Base-by-base conservation (phyloP, 108 stramenopile genomes). In the Skeletonema costatum region DNA sequence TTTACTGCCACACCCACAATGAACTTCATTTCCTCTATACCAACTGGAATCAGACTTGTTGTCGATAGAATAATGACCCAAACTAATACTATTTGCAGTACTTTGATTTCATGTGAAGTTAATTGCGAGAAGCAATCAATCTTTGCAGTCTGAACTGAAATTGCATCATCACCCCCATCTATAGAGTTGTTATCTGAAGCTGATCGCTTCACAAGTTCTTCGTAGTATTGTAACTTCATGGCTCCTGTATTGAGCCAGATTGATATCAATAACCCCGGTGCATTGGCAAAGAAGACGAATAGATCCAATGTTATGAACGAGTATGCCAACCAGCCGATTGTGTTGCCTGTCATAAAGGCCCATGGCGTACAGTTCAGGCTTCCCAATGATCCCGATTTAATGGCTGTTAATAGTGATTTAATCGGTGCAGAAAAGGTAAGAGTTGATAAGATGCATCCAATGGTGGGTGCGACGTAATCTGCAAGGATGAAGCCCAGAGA, bases 291-390 rank as follows among this genome's bases (percentile, higher is more conserved):
- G 60, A 88, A 93, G 9, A 93, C 77, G 38, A 83, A 89, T n/a
- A 85, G 62, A 80, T 93, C 90, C 72, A 77, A 42, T 59, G 75
- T 73, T 29, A 74, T 75, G 19, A 72, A 82, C 6, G 63, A 90
- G 32, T 94, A 94, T 17, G 77, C 64, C 14, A 90, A 32, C 91
- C 91, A 94, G 1, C 91, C 93, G 19, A 85, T 46, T 38, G 84
- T 85, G 72, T 89, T 89, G 12, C 88, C 88, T 16, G 66, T 71
- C 91, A 92, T 94, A 64, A 94, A 90, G n/a, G 85, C 91, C 89
- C 89, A 92, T 25, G 93, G 93, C 2, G 87, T 85, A 38, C 90
- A 88, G 66, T 94, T 94, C 2, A 94, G 77, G 64, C 68, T 71
- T 7, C 89, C 91, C 69, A 94, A 58, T 5, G 74, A 48, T 8